These are phyloP conservation scores for Pseudogymnoascus sp. DNA, from an alignment of 2,329 filamentous ascomycete species.

Conservation along the genomic window DNA sequence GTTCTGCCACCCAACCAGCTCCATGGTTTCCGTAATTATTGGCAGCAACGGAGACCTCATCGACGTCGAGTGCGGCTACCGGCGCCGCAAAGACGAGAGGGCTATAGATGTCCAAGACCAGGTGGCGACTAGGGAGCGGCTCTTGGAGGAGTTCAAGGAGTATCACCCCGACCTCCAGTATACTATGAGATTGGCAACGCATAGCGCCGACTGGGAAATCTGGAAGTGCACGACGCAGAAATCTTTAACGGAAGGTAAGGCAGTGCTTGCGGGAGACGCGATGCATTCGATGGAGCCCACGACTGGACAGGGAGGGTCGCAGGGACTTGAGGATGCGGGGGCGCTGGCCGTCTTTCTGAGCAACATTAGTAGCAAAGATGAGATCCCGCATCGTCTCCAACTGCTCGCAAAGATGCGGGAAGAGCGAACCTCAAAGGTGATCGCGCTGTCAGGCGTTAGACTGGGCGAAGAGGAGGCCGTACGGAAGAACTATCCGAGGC, in stretches of 20 bases:
- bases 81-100: background rate
- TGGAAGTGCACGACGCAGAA: background rate
- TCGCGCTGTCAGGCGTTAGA: slow-evolving; percentile 8
- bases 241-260: slow-evolving; percentile 20
- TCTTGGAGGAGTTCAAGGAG: slow-evolving; percentile 22
- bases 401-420: slow-evolving; percentile 4
- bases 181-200: background rate
- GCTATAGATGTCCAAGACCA: background rate
- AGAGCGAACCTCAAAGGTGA: slow-evolving; percentile 1
- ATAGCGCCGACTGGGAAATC: slow-evolving; percentile 1
- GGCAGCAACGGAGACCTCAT: background rate
- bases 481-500: background rate
- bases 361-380: background rate
- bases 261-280: slow-evolving; percentile 32
- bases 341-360: slow-evolving; percentile 23
- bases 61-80: background rate
- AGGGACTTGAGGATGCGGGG: slow-evolving; percentile 32
- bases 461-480: slow-evolving; percentile 8
- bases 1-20: background rate
- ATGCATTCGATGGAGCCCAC: slow-evolving; percentile 33
- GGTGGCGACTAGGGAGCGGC: slow-evolving; percentile 13
- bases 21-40: background rate
- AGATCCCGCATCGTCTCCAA: slow-evolving; percentile 22
- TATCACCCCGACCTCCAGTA: slow-evolving; percentile 18
- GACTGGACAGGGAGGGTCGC: slow-evolving; percentile 30